These are phyloP conservation scores for Fusarium zealandicum DNA, from an alignment of 2,329 filamentous ascomycete genomes.

Conservation along the genomic window DNA sequence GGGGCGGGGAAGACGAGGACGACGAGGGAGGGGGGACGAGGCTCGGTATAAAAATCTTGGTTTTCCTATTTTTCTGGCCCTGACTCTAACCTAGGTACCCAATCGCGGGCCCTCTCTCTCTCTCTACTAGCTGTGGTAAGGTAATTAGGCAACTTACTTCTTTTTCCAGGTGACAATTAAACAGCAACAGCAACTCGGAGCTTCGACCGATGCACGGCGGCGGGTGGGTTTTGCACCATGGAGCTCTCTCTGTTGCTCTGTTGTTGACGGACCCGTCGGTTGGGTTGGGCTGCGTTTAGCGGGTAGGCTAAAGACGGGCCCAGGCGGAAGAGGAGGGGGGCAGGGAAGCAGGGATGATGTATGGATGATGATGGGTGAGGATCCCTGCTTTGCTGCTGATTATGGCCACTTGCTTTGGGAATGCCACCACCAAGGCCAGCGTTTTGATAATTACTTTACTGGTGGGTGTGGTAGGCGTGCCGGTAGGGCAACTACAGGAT, in stretches of 20 bases:
- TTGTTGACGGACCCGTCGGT: conserved; percentile 17
- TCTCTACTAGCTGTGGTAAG: no score
- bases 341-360: conserved; percentile 15
- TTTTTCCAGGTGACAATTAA: not conserved
- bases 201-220: conserved; percentile 21
- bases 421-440: conserved; percentile 6
- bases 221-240: conserved; percentile 23
- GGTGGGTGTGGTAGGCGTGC: conserved; percentile 1
- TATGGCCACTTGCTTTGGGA: not conserved
- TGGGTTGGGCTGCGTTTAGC: conserved; percentile 29
- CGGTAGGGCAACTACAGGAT: not conserved
- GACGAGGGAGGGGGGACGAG: conserved; percentile 20
- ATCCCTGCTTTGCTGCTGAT: not conserved
- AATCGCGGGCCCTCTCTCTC: not conserved
- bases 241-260: conserved; percentile 11
- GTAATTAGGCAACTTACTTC: no score
- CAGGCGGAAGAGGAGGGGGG: conserved; percentile 17
- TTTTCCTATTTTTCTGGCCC: conserved; percentile 2
- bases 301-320: conserved; percentile 40
- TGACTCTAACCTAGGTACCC: not conserved
- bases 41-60: conserved; percentile 18
- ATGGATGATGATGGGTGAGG: conserved; percentile 16
- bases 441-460: not conserved
- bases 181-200: conserved; percentile 15
- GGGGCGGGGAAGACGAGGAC: conserved; percentile 9